Base-by-base conservation (phyloP, 2,329 filamentous ascomycete genomes). In the Hymenoscyphus linearis region DNA sequence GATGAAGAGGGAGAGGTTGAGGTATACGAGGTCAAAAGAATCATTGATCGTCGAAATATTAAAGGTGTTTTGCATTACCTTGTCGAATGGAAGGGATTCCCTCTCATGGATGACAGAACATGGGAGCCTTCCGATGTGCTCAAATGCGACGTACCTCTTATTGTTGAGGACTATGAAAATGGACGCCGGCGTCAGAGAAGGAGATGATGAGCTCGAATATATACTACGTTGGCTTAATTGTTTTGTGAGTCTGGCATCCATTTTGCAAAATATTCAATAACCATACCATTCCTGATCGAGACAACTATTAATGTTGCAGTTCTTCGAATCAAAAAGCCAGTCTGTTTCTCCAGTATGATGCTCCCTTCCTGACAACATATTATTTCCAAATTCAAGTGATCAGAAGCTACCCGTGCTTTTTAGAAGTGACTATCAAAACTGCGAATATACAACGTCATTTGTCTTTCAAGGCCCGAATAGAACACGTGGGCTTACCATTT, bases 51-150 rank as follows among this genome's bases (percentile, higher is more conserved):
- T 50, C 52, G 54, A 31, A 66, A 59, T n/a, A 52, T 57, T 31
- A 65, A 63, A 10, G 60, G 60, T 2, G 40, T 61, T 7, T 26
- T 44, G 3, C 60, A 64, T 54, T 67, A 66, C 47, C 54, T 66
- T 12, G 65, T 67, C 25, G 60, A 65, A 25, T 67, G 66, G 66
- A 52, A 65, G 34, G 65, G 65, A 14, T 68, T 63, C 53, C 50
- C 55, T 18, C n/a, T 57, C 12, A 18, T 59, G 16, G 31, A 66
- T 18, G 65, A 67, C 52, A 60, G 64, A 34, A 68, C 66, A 14
- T 68, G 66, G 66, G 66, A 68, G 31, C 62, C 62, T 2, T 61
- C 61, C 57, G 61, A 61, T 2, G 62, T 55, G 16, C 56, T 68
- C n/a, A 34, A 34, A 3, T 56, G 54, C 40, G 65, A 66, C 53